Percentiles rank a stretch among this genome's conserved stretches.
Conservation (phyloP, 208 protist genomes). For the Leishmania lainsoni region DNA sequence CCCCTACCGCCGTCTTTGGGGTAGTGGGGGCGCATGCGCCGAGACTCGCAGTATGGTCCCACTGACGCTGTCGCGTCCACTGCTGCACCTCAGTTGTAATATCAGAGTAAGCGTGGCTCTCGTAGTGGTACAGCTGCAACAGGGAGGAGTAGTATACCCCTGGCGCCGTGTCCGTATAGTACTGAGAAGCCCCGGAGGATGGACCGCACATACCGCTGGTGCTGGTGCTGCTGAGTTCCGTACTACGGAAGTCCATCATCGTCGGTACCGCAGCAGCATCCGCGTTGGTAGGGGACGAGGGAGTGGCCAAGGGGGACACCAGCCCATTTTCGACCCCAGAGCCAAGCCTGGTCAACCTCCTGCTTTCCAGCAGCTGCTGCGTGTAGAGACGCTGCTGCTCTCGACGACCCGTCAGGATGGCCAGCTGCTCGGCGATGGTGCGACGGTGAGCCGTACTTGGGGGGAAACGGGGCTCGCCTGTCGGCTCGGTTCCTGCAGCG, state of each 20-base stretch:
- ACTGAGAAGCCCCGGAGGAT: constrained; percentile 4
- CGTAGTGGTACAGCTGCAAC: constrained; percentile 19
- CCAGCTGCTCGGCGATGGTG: constrained; percentile 55
- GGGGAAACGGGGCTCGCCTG: constrained; percentile 6
- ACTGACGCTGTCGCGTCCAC: constrained; percentile 14
- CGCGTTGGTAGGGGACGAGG: background rate
- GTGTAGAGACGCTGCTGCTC: constrained; percentile 48
- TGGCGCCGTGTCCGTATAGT: constrained; percentile 21
- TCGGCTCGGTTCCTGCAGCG: background rate
- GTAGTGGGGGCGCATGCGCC: background rate
- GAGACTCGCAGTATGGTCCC: background rate
- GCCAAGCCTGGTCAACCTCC: background rate
- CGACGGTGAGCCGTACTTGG: constrained; percentile 13
- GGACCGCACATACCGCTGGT: background rate
- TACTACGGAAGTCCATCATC: background rate
- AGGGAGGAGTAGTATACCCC: constrained; percentile 19
- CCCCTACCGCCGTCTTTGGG: background rate
- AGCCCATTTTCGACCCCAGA: background rate
- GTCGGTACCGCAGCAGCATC: background rate
- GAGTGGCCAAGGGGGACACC: background rate
- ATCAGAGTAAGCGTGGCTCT: constrained; percentile 29
- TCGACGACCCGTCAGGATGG: constrained; percentile 45
- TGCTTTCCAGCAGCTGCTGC: constrained; percentile 7
- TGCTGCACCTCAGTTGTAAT: constrained; percentile 35
- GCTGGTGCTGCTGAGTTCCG: background rate